These are phyloP conservation scores for Aechmea fasciata DNA, from an alignment of 176 grass and related monocot species.

Conservation along the genomic window DNA sequence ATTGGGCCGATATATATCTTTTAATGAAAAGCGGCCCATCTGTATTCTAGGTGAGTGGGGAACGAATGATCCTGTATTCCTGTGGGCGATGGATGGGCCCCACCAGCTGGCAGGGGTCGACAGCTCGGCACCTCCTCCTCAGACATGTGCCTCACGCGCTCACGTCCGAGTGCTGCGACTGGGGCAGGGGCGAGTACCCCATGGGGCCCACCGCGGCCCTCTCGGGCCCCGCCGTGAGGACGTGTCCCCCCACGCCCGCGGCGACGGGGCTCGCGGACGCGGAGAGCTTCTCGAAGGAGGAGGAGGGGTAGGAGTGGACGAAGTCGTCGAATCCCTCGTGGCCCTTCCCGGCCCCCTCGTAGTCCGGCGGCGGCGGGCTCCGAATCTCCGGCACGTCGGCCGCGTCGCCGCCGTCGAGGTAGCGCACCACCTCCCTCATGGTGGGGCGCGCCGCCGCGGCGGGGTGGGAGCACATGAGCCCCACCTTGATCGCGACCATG, in stretches of 20 bases:
- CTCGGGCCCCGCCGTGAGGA: not conserved
- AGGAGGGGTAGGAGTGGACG: conserved; percentile 65
- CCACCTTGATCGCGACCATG: conserved; percentile 42
- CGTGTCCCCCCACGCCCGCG: not conserved
- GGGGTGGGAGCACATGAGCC: conserved; percentile 62
- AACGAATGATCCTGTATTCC: too few relatives aligned
- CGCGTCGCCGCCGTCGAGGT: conserved; percentile 45
- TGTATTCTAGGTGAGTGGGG: too few relatives aligned
- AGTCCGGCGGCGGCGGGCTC: conserved; percentile 11
- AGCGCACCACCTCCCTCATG: conserved; percentile 66
- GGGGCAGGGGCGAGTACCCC: conserved; percentile 43
- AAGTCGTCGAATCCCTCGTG: conserved; percentile 63
- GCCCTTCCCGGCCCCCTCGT: conserved; percentile 19
- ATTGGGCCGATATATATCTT: too few relatives aligned
- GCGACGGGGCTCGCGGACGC: not conserved
- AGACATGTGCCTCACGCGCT: conserved; percentile 17
- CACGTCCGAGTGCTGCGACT: conserved; percentile 27
- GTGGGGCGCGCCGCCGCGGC: conserved; percentile 30
- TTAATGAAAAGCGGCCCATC: too few relatives aligned
- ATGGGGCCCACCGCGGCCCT: conserved; percentile 23
- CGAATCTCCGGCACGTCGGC: conserved; percentile 44
- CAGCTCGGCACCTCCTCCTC: not conserved
- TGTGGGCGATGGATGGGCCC: not conserved
- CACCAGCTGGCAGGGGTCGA: not conserved
- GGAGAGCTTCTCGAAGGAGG: conserved; percentile 46